phyloP scores from a whole-genome alignment of 2,329 filamentous ascomycete genomes.

The Epichloe amarillans region DNA sequence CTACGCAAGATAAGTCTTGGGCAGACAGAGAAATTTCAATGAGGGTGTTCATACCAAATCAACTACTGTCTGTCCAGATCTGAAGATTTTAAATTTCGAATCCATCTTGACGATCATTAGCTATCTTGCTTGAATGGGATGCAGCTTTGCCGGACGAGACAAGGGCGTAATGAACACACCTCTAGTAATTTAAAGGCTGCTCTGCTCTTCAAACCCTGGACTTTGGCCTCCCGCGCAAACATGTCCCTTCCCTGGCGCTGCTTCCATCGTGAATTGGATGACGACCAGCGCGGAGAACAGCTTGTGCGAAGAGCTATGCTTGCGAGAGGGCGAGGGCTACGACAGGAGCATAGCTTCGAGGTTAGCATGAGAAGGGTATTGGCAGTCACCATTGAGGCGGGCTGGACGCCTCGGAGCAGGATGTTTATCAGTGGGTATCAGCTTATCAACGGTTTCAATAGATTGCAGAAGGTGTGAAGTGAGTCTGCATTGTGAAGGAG shows the following conservation, averaged over 20 bases:
- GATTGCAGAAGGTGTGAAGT: neutral
- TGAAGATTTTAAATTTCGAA: slow-evolving; percentile 67
- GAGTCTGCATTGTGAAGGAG: neutral
- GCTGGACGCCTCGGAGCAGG: neutral
- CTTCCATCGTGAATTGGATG: slow-evolving; percentile 71
- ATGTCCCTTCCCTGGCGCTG: slow-evolving; percentile 60
- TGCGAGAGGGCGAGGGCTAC: neutral
- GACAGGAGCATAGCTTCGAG: neutral
- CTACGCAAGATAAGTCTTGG: slow-evolving; percentile 21
- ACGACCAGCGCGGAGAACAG: slow-evolving; percentile 10
- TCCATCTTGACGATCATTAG: slow-evolving; percentile 49
- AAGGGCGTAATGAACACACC: slow-evolving; percentile 28
- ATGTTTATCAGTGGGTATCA: neutral
- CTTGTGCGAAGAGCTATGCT: too few species aligned
- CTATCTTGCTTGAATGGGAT: neutral
- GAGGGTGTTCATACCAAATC: slow-evolving; percentile 52
- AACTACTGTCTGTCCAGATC: slow-evolving; percentile 68
- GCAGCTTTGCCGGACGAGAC: neutral
- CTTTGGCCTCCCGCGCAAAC: slow-evolving; percentile 61
- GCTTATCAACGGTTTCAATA: neutral
- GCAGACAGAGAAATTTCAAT: neutral
- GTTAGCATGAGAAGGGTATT: neutral
- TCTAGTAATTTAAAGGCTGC: slow-evolving; percentile 90
- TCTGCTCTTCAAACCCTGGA: slow-evolving; percentile 72
- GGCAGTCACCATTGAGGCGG: neutral